Base-by-base conservation (phyloP, 1,284 basidiomycete genomes). In the Golubevia pallescens region DNA sequence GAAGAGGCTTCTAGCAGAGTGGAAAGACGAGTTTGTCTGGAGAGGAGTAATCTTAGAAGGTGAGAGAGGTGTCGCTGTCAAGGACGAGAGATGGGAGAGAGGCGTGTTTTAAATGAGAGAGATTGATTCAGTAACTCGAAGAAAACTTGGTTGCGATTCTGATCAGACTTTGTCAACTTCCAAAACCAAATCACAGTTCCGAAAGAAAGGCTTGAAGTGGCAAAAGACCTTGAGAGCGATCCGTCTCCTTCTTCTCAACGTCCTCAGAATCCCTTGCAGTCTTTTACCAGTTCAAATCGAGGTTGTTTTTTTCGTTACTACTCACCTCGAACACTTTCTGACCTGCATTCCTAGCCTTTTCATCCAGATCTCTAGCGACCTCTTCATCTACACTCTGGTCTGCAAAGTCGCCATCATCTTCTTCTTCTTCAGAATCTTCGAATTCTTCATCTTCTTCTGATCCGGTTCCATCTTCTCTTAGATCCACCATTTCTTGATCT, bases 21-120 rank as follows among this genome's bases (percentile, higher is more conserved):
- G 32, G 75, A 74, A 13, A 83, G 60, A 0, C 81, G 68, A 13
- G 63, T 63, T 51, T 80, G 80, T 4, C 81, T 64, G 1, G 77
- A 70, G 1, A 63, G 61, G 13, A 84, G 73, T 61, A 77, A 70
- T 10, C 71, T 70, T 20, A 78, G 62, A 32, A 78, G 71, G 61
- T 73, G 66, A 10, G 73, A 69, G 5, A 77, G 65, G 28, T 81
- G 76, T 42, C 78, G 78, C 56, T 70, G 34, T 55, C n/a, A 28
- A 10, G 10, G 24, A 3, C 5, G 54, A 21, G 54, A 21, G 54
- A 21, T 21, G 13, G 13, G 1, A 56, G 24, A 32, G 54, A 56
- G 54, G n/a, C n/a, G n/a, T n/a, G n/a, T n/a, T n/a, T n/a, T n/a
- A n/a, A 21, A 56, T 6, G 54, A 7, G 6, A 13, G 13, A 10